Evolutionary conservation across 306 rosid genomes (phyloP).

Genomic region (Fragaria nilgerrensis): DNA sequence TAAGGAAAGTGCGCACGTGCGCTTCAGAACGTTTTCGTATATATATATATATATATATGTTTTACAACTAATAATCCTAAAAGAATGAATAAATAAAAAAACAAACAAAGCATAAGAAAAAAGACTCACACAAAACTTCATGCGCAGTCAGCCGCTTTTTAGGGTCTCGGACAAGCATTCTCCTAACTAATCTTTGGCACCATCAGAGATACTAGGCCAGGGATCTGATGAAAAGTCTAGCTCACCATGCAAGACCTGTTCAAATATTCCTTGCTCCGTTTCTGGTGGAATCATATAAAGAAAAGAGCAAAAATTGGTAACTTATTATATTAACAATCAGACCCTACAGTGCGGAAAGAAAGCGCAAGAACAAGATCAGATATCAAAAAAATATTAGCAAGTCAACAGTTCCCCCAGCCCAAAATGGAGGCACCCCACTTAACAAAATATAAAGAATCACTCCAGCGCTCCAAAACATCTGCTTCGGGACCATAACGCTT

Average conservation of each 20-base stretch:
- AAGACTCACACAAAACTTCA: conserved; percentile 88
- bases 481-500: conserved; percentile 89
- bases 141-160: conserved; percentile 70
- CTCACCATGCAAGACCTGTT: conserved; percentile 87
- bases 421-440: conserved; percentile 99
- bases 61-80: neutral
- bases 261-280: conserved; percentile 83
- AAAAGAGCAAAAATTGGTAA: neutral
- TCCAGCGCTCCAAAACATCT: conserved; percentile 99
- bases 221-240: conserved; percentile 90
- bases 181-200: conserved; percentile 94
- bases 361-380: neutral
- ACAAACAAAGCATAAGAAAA: neutral
- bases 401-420: conserved; percentile 70
- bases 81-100: conserved; percentile 15
- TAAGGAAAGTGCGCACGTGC: no score
- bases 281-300: conserved; percentile 42
- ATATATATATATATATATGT: no score
- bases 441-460: conserved; percentile 89
- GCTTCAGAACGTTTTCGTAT: no score
- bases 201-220: conserved; percentile 92
- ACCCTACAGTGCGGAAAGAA: neutral
- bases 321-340: conserved; percentile 9
- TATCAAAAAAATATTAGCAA: conserved; percentile 7
- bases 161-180: conserved; percentile 94